Base-by-base conservation (phyloP, 1,284 basidiomycete genomes). In the Tilletia indica region DNA sequence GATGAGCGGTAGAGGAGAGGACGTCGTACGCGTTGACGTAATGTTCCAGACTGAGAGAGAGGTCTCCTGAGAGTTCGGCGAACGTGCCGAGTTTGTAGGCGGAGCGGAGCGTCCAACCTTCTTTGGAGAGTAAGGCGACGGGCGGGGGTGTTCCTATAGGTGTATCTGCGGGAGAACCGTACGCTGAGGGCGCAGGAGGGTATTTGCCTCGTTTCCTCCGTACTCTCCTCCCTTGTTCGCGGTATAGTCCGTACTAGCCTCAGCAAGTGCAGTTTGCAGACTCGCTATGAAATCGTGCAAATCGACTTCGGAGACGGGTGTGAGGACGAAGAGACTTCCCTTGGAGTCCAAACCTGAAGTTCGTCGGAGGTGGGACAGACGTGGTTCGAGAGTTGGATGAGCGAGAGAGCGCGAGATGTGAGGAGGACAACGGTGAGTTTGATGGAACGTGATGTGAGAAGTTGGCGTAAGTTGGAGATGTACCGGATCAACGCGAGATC, bases 51-150 rank as follows among this genome's bases (percentile, higher is more conserved):
- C 71, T 72, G 81, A 83, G 76, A 75, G 92, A 90, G 93, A 93
- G 74, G 93, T 98, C 95, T 21, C 92, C 90, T 70, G 93, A 87
- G 78, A 97, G 92, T 85, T 99, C 96, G 0, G 95, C 93, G 84
- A 98, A 97, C 76, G 92, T 92, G 0, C 91, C 96, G 87, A 96
- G 91, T 86, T 98, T 99, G 87, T 93, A 98, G 83, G 97, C 94
- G 81, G 96, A 95, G 25, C 96, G 87, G n/a, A 96, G 93, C 0
- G 90, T 92, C 94, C 96, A 98, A 0, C 96, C 95, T 84, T 94
- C 91, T 0, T 91, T 88, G 19, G 91, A 87, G 5, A 98, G 74
- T 66, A 85, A 85, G 63, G 48, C 21, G n/a, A 68, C 48, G 21
- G 45, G 66, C 16, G 48, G 42, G 31, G 39, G 39, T 45, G 68